These are phyloP conservation scores for Mycena haematopus DNA, from an alignment of 768 basidiomycete genomes.

Conservation along the genomic window DNA sequence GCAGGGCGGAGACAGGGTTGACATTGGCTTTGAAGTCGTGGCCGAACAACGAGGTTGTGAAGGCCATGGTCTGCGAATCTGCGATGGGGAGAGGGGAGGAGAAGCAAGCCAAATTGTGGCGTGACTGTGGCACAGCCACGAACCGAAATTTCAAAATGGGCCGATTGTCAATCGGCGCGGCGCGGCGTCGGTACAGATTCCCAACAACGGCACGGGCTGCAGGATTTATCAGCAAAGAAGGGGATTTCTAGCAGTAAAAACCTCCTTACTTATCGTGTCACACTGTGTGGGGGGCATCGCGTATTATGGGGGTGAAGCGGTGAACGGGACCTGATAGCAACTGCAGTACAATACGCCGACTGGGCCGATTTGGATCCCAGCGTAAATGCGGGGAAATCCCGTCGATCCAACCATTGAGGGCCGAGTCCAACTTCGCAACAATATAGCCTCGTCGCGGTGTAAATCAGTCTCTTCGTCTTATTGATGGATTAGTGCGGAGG, in stretches of 20 bases:
- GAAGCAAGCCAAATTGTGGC: too few relatives aligned
- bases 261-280: too few relatives aligned
- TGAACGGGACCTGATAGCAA: slow-evolving; percentile 53
- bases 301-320: slow-evolving; percentile 48
- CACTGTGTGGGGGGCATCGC: slow-evolving; percentile 20
- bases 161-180: too few relatives aligned
- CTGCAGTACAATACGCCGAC: slow-evolving; percentile 42
- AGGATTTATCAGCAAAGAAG: too few relatives aligned
- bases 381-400: slow-evolving; percentile 28
- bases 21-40: too few relatives aligned
- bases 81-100: too few relatives aligned
- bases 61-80: too few relatives aligned
- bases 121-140: too few relatives aligned
- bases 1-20: too few relatives aligned
- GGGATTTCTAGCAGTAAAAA: too few relatives aligned
- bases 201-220: slow-evolving; percentile 51
- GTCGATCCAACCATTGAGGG: slow-evolving; percentile 70
- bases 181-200: slow-evolving; percentile 85
- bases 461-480: slow-evolving; percentile 58
- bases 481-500: slow-evolving; percentile 65
- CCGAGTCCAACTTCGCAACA: slow-evolving; percentile 78
- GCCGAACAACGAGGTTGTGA: too few relatives aligned
- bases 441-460: slow-evolving; percentile 51
- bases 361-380: slow-evolving; percentile 49
- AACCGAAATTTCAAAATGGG: too few relatives aligned